Base-by-base conservation (phyloP, 495 filamentous ascomycete genomes). In the Trichoderma erinaceum region DNA sequence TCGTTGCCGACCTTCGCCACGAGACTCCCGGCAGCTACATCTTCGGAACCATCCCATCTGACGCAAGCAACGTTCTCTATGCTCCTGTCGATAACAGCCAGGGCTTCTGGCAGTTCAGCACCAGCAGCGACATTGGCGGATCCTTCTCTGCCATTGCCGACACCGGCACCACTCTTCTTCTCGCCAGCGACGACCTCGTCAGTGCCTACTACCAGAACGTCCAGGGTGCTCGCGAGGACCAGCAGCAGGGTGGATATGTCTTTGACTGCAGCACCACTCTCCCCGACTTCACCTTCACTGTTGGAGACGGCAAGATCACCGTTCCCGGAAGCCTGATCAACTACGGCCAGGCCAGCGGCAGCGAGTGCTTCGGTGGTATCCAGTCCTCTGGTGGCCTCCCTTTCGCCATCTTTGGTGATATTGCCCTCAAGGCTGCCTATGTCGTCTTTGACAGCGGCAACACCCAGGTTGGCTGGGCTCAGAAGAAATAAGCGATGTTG, bases 121-220 rank as follows among this genome's bases (percentile, higher is more conserved):
- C 81, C 43, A 79, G 82, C 16, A 84, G 87, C 67, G 90, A 89
- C 78, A 75, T 80, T 48, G 71, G 90, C 68, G 88, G 87, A 64
- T 63, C 61, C 2, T 78, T 79, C 69, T 73, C 70, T 43, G 73
- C 70, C 58, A 87, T 89, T 73, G 82, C 84, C 65, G 87, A 89
- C 78, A 90, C 91, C 29, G 91, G 91, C 68, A 92, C 90, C 61
- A 88, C 89, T 48, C 87, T 95, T 56, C 72, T 91, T 41, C 82
- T 89, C 68, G 79, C 93, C 66, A 83, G 84, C 68, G 71, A 75
- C 66, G 67, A 69, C 29, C 75, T 91, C 72, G 87, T 89, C 70
- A 71, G 71, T 7, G 82, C 78, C 70, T 95, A 92, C 82, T 93
- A 90, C 78, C 68, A 73, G 46, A 68, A 85, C 41, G 82, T 93